Conservation (phyloP, 1,139 yeast genomes). For the Geotrichum reessii region DNA sequence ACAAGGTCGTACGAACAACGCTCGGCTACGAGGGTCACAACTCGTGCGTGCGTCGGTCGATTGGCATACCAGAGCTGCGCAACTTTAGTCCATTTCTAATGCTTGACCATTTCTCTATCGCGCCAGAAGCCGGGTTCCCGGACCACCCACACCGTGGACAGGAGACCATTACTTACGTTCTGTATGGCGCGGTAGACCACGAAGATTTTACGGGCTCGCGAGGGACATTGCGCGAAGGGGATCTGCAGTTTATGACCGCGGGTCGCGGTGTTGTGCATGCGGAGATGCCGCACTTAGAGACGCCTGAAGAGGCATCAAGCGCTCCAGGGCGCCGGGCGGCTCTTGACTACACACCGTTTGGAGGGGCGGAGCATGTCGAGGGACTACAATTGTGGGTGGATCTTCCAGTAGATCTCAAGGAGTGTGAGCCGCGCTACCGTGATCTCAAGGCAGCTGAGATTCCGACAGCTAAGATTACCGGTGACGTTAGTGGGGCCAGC, state of each 20-base stretch:
- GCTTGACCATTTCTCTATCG: constrained; percentile 70
- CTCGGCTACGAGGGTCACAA: constrained; percentile 64
- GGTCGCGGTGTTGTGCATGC: constrained; percentile 84
- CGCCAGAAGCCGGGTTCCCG: constrained; percentile 74
- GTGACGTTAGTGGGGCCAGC: constrained; percentile 54
- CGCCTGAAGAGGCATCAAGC: neutral
- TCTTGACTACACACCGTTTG: constrained; percentile 44
- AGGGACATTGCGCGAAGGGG: constrained; percentile 77
- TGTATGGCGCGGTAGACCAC: constrained; percentile 76
- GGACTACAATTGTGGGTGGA: constrained; percentile 89
- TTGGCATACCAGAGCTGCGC: constrained; percentile 62
- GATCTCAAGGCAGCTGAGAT: constrained; percentile 66
- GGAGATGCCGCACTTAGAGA: constrained; percentile 60
- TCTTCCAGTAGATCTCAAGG: constrained; percentile 62
- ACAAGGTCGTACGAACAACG: neutral
- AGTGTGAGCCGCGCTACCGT: constrained; percentile 66
- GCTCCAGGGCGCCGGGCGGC: constrained; percentile 41
- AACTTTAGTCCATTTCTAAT: constrained; percentile 78
- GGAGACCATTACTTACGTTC: constrained; percentile 74
- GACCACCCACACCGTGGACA: constrained; percentile 93
- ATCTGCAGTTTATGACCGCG: constrained; percentile 92
- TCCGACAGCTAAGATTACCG: constrained; percentile 62
- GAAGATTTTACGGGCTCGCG: constrained; percentile 85
- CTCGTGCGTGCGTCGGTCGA: constrained; percentile 74
- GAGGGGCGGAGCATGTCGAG: constrained; percentile 31